Conservation (phyloP, 1,139 yeast species). For the Zhuliangozyma parablackwelliae region DNA sequence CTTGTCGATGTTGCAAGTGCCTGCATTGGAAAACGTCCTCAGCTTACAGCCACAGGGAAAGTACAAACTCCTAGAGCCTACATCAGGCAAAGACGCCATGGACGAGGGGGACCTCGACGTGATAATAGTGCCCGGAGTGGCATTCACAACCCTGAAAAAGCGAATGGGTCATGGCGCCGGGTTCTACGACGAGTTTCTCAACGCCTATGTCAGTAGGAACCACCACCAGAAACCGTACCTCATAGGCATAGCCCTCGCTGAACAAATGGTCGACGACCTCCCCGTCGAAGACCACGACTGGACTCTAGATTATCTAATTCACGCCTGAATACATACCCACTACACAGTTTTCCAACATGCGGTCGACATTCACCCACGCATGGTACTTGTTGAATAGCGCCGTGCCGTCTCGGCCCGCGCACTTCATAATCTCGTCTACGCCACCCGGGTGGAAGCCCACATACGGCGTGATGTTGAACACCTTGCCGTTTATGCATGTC, state of each 20-base stretch:
- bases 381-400: constrained; percentile 75
- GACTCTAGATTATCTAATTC: constrained; percentile 53
- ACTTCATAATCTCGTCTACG: constrained; percentile 64
- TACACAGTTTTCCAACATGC: constrained; percentile 72
- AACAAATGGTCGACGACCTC: constrained; percentile 57
- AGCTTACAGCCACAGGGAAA: constrained; percentile 62
- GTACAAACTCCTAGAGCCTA: constrained; percentile 68
- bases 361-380: constrained; percentile 84
- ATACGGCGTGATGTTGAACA: constrained; percentile 81
- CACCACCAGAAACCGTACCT: constrained; percentile 36
- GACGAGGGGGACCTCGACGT: constrained; percentile 53
- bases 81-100: constrained; percentile 30
- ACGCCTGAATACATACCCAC: constrained; percentile 49
- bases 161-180: constrained; percentile 94
- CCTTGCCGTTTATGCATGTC: constrained; percentile 78
- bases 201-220: constrained; percentile 40
- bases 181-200: constrained; percentile 76
- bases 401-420: constrained; percentile 87
- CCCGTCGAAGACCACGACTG: constrained; percentile 75
- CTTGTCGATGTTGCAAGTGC: constrained; percentile 54
- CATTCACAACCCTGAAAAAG: constrained; percentile 51
- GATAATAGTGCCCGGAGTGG: constrained; percentile 82
- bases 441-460: constrained; percentile 94
- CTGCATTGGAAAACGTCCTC: constrained; percentile 35
- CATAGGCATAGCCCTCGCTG: constrained; percentile 66